Base-by-base conservation (phyloP, 2,329 filamentous ascomycete species). In the Fusarium illudens region DNA sequence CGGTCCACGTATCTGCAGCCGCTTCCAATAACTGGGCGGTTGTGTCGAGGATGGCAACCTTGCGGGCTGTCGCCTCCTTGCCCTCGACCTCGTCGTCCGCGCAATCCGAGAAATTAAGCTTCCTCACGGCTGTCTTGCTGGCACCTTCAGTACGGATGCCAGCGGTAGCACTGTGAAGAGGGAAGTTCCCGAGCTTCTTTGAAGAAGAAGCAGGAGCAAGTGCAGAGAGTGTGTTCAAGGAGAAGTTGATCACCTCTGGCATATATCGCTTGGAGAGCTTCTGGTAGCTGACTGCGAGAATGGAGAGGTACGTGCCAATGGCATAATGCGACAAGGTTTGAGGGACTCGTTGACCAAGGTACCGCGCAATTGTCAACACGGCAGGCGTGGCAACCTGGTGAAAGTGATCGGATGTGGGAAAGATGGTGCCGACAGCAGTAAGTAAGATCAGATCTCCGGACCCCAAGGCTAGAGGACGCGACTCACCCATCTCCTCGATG, bases 351-450 rank as follows among this genome's bases (percentile, higher is more conserved):
- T 97, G 89, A 2, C 91, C 93, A 25, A 99, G 85, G 79, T 92
- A 97, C 57, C 93, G 89, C 12, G 87, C 87, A 79, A 98, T 92
- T n/a, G 90, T 87, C 6, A 97, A 87, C 79, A 93, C 91, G 1
- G 95, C 92, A 2, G 96, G 96, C 2, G 96, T 99, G 37, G 93
- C 91, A 33, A 98, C 93, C 72, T 96, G 91, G 74, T 99, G 96
- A 79, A 98, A 99, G 79, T 98, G 94, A 79, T 99, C 96, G 0
- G 94, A 97, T 0, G 96, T 97, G 5, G 96, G 94, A 75, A 97
- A 99, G 55, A 96, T 92, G 3, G 89, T 89, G 37, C 90, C 89
- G 62, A 97, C 88, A 0, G 93, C 94, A 0, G 93, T 94, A 33
- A 99, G 82, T n/a, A 97, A 81, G 20, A 94, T 81, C 19, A 99